A percentile compares a stretch with the other conserved stretches of the same genome.
phyloP scores from a whole-genome alignment of 225 moss, liverwort and hornwort species.

The Asterella californica region DNA sequence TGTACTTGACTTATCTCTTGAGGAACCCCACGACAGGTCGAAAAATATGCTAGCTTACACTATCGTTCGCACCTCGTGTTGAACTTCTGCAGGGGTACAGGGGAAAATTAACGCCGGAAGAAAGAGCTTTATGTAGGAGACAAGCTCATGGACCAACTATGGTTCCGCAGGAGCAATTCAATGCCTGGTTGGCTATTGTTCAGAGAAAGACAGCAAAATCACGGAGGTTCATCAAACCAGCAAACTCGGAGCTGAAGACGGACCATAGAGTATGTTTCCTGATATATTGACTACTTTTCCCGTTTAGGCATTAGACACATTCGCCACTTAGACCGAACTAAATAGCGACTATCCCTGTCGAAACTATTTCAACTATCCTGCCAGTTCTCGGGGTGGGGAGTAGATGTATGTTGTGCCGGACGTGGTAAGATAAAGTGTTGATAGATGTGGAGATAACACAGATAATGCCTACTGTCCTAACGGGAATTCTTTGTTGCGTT shows the following conservation, averaged over 20 bases:
- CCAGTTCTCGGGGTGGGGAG: background rate
- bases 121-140: constrained; percentile 67
- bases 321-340: no score
- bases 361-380: background rate
- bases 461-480: background rate
- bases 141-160: constrained; percentile 62
- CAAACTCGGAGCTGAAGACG: constrained; percentile 68
- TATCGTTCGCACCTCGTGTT: background rate
- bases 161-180: constrained; percentile 80
- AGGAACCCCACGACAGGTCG: no score
- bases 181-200: constrained; percentile 81
- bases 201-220: constrained; percentile 61
- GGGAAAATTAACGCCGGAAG: constrained; percentile 78
- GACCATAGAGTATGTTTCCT: constrained; percentile 66
- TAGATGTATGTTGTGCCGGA: background rate
- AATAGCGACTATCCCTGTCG: no score
- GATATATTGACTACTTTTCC: background rate
- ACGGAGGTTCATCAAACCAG: constrained; percentile 69
- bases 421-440: no score
- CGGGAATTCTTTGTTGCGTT: background rate
- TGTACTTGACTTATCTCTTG: background rate
- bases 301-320: no score
- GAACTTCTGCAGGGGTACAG: constrained; percentile 61
- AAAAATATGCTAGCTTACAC: background rate
- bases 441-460: background rate